Evolutionary conservation across 208 protist genomes (phyloP), one percentile per base, ranked within the genome.

Genomic region (Leishmania aethiopica): DNA sequence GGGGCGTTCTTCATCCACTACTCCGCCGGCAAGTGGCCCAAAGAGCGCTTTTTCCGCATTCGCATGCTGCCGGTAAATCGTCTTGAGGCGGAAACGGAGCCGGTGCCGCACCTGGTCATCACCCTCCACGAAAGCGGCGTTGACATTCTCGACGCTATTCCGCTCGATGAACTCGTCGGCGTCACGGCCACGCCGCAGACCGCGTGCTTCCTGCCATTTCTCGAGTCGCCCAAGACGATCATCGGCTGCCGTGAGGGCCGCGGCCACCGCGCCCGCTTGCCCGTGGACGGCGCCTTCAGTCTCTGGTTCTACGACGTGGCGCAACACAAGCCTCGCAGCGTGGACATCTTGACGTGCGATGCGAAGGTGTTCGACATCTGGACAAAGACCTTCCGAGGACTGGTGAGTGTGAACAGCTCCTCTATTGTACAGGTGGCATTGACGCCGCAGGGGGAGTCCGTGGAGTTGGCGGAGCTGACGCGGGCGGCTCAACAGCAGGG

Each of bases 1-100:
- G 92, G 94, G 5, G 83, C 94, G 25, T 97, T 93, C 84, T 97
- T 97, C 88, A 79, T 97, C 19, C 83, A 86, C 62, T 97, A 96
- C 84, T 70, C 83, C 17, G 55, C 71, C 10, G 86, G 82, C 32
- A 83, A 88, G 72, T 86, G 84, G 76, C 94, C 94, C 11, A 90
- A 93, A 47, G 91, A 97, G 77, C 92, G 91, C 59, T 97, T 95
- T 75, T 93, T 95, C 67, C 82, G 82, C 57, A 84, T 97, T 47
- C 88, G 91, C 85, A 92, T 96, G 89, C 62, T 94, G 57, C 89
- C 89, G 2, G 75, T 87, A 11, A 86, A 92, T 32, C 83, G 84
- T 22, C 42, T 74, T 19, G 84, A 88, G 57, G 67, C 84, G 22
- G 62, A 57, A 17, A 77, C 79, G 28, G 80, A 86, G 62, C 81